Percentiles rank a stretch among this genome's conserved stretches.
Conservation (phyloP, 225 moss, liverwort and hornwort species). For the Takakia lepidozioides region DNA sequence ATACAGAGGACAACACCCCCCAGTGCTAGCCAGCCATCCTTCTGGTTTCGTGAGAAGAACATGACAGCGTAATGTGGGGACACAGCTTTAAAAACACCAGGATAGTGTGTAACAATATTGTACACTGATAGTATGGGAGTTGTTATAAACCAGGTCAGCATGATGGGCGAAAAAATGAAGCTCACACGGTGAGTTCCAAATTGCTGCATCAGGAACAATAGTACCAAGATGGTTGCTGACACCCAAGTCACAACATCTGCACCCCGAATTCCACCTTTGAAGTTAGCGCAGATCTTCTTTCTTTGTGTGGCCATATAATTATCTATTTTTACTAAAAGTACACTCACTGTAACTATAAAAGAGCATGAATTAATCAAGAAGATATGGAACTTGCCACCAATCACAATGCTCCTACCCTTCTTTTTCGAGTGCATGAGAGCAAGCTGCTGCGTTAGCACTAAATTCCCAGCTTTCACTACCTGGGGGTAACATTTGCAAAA, state of each 20-base stretch:
- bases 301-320: no score
- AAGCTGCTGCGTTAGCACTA: no score
- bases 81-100: conserved; percentile 53
- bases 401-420: no score
- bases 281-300: no score
- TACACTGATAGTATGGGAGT: conserved; percentile 53
- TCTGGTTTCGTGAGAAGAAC: conserved; percentile 47
- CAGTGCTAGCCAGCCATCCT: conserved; percentile 65
- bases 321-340: no score
- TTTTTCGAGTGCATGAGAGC: no score
- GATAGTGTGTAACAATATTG: conserved; percentile 47
- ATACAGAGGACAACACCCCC: conserved; percentile 82
- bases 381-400: no score
- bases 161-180: conserved; percentile 68
- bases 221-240: conserved; percentile 56
- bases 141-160: conserved; percentile 55
- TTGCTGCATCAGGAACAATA: conserved; percentile 52
- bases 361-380: no score
- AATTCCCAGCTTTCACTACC: no score
- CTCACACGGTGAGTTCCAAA: conserved; percentile 61
- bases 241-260: conserved; percentile 62
- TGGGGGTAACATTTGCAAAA: no score
- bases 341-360: no score
- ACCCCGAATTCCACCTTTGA: conserved; percentile 2
- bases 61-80: conserved; percentile 61